Evolutionary conservation across 1,284 basidiomycete genomes (phyloP), one percentile per base, ranked within the genome.

Genomic region (Apiotrichum mycotoxinovorans): DNA sequence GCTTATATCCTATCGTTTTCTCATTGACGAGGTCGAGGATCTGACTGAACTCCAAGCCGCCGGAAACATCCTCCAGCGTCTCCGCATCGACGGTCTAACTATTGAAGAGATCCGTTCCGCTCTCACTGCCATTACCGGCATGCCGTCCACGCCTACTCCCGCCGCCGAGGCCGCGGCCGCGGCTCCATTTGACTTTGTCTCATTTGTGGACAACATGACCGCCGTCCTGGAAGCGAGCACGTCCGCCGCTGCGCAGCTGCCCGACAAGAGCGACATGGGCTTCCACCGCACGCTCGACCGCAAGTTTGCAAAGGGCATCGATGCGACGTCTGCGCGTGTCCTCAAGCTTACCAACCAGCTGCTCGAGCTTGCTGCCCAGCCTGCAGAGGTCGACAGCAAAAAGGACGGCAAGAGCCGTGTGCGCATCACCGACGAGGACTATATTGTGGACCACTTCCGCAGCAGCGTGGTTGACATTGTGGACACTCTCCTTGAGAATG

Each of bases 231-330:
- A 75, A 33, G 59, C 53, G 4, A 60, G 72, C 26, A 78, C 77
- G 3, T 68, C 69, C 15, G 61, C 69, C 20, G 74, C 76, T 2
- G 67, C 67, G 4, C 65, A 70, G 20, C 68, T 78, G 10, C 77
- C 80, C 0, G 69, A 73, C 2, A 73, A 78, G 55, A 78, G 75
- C 12, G 91, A 94, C 75, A 78, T 95, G 58, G 78, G 81, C 44
- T 95, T 94, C 73, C 88, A 95, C 75, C 85, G 88, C 40, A 89
- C 91, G 3, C 83, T 96, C 62, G 87, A 94, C 73, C 77, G 82
- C 17, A 80, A 78, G 15, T 82, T 95, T 59, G 86, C 85, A 2
- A 80, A 68, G 37, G 65, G 66, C 0, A 49, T 77, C 14, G 73
- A 77, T 52, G 58, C 51, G 22, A 65, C 72, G 1, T 66, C 66